Evolutionary conservation across 305 asterid species (phyloP).

Genomic region (Plantago lanceolata): DNA sequence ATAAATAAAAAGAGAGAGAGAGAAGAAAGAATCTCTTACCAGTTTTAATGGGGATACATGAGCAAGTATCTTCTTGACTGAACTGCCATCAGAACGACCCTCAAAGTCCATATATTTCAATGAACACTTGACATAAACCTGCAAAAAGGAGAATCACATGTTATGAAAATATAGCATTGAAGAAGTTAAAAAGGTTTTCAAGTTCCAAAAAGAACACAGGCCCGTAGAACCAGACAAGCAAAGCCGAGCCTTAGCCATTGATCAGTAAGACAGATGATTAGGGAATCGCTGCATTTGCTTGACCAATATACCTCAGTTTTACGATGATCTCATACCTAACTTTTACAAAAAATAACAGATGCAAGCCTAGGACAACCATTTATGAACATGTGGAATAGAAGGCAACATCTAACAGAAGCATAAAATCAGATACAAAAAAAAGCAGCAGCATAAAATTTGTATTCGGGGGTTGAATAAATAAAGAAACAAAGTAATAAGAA

Average conservation of each 20-base stretch:
- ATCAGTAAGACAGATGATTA: too few species aligned
- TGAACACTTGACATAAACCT: constrained; percentile 88
- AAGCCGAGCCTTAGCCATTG: too few species aligned
- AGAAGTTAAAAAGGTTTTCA: constrained; percentile 11
- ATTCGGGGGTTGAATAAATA: too few species aligned
- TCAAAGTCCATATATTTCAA: constrained; percentile 87
- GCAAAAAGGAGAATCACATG: constrained; percentile 25
- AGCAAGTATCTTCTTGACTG: constrained; percentile 83
- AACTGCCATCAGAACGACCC: constrained; percentile 96
- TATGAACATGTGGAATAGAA: background rate
- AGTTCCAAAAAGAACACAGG: constrained; percentile 12
- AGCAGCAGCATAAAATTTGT: background rate
- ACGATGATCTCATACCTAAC: background rate
- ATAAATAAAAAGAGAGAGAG: constrained; percentile 9
- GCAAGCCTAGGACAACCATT: background rate
- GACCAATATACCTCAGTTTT: background rate
- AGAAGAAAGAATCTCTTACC: constrained; percentile 41
- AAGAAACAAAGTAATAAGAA: too few species aligned
- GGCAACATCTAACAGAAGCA: background rate
- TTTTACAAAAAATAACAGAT: background rate
- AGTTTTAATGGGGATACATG: constrained; percentile 94
- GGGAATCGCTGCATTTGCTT: background rate
- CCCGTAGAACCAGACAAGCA: background rate
- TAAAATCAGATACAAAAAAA: too few species aligned
- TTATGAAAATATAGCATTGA: constrained; percentile 14